Evolutionary conservation across 257 asterid genomes (phyloP).

Genomic region (Nicotiana noctiflora): DNA sequence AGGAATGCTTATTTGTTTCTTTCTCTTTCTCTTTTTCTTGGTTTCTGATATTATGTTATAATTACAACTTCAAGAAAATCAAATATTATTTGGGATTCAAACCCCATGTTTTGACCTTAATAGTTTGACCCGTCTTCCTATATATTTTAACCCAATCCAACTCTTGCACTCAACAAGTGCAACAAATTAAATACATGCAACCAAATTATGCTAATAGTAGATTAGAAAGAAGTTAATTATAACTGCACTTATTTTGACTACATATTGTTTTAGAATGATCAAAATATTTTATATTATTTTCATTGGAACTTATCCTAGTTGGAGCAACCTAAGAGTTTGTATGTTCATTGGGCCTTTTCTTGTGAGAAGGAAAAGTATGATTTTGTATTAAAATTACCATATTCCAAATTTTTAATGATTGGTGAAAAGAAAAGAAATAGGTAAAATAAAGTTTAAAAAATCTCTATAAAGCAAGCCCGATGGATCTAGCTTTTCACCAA

Average conservation of each 20-base stretch:
- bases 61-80: slow-evolving; percentile 9
- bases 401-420: not conserved
- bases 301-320: no score
- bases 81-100: slow-evolving; percentile 20
- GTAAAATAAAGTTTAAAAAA: no score
- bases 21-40: slow-evolving; percentile 13
- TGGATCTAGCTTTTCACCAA: no score
- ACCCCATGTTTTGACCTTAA: slow-evolving; percentile 20
- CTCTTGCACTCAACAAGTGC: not conserved
- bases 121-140: slow-evolving; percentile 2
- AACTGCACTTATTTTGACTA: no score
- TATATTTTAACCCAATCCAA: slow-evolving; percentile 3
- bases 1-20: slow-evolving; percentile 26
- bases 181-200: not conserved
- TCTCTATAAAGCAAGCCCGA: no score
- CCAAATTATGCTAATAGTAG: not conserved
- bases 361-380: no score
- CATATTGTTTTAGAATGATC: no score
- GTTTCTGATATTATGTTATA: not conserved
- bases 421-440: not conserved
- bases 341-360: no score
- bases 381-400: no score
- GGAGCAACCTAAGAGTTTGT: no score
- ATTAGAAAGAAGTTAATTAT: not conserved
- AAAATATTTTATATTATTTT: no score